Evolutionary conservation across 192 early-diverging fungal species (phyloP).

Genomic region (Dissophora ornata): DNA sequence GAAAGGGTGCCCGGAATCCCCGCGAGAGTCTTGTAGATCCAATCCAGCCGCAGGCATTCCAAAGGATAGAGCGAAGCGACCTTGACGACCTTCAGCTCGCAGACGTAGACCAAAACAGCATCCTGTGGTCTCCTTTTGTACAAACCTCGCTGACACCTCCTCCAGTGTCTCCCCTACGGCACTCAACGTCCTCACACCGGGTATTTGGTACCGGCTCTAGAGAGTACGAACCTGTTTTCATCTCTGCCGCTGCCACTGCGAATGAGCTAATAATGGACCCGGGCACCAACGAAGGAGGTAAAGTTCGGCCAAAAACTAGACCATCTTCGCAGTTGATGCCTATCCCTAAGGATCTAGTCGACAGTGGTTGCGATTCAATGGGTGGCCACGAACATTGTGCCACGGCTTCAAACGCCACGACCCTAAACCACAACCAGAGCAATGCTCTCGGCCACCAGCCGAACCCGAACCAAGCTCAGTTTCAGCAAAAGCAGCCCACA

Average conservation of each 20-base stretch:
- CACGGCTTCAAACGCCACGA: conserved; percentile 37
- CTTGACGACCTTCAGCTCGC: neutral
- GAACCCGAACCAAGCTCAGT: neutral
- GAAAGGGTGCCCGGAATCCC: neutral
- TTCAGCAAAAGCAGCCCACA: neutral
- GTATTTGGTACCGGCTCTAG: neutral
- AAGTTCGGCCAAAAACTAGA: conserved; percentile 9
- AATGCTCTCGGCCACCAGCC: conserved; percentile 9
- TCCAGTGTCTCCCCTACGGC: conserved; percentile 31
- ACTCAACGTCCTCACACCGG: conserved; percentile 17
- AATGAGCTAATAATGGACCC: neutral
- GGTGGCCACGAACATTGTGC: conserved; percentile 26
- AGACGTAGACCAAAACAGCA: neutral
- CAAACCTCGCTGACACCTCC: conserved; percentile 34
- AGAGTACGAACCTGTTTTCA: conserved; percentile 15
- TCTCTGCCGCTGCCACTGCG: conserved; percentile 2
- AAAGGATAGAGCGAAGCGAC: conserved; percentile 7
- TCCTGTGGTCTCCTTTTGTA: conserved; percentile 11
- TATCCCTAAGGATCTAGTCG: conserved; percentile 23
- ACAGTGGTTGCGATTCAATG: conserved; percentile 25
- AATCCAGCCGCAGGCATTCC: conserved; percentile 3
- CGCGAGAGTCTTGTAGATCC: conserved; percentile 50
- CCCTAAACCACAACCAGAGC: conserved; percentile 13
- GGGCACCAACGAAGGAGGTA: too few species aligned
- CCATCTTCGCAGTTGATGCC: conserved; percentile 36